Evolutionary conservation across 2,329 filamentous ascomycete genomes (phyloP).

Genomic region (Aspergillus bombycis): DNA sequence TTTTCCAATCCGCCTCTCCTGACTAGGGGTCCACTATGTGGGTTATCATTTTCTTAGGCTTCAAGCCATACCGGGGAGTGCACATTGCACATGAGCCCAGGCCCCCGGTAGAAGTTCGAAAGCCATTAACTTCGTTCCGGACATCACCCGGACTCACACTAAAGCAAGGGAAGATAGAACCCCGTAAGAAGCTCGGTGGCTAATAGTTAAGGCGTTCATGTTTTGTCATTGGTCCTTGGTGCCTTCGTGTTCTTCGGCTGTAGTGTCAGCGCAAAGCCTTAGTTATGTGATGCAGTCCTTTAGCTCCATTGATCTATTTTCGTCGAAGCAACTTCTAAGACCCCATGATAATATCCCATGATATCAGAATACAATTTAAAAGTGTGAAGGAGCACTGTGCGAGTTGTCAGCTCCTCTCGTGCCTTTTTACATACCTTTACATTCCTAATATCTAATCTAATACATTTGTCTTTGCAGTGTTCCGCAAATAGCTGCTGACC

Average conservation of each 20-base stretch:
- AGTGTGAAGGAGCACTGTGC: constrained; percentile 8
- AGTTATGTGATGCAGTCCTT: constrained; percentile 12
- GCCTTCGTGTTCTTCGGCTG: constrained; percentile 7
- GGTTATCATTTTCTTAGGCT: neutral
- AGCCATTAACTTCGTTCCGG: constrained; percentile 8
- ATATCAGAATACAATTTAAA: constrained; percentile 17
- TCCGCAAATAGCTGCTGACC: constrained; percentile 12
- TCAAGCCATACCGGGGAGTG: constrained; percentile 1
- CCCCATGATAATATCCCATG: constrained; percentile 9
- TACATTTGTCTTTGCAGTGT: neutral
- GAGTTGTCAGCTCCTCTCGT: constrained; percentile 1
- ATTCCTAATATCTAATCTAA: constrained; percentile 2
- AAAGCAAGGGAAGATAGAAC: constrained; percentile 11
- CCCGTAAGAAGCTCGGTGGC: neutral
- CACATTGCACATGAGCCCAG: constrained; percentile 7
- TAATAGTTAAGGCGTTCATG: neutral
- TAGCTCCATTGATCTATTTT: constrained; percentile 19
- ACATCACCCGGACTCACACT: constrained; percentile 7
- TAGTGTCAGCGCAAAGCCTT: constrained; percentile 9
- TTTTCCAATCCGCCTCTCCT: neutral
- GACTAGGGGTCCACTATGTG: constrained; percentile 6
- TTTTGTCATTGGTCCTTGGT: constrained; percentile 12
- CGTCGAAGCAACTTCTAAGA: constrained; percentile 7
- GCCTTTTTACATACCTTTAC: neutral
- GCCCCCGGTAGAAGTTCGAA: neutral